Evolutionary conservation across 2,329 filamentous ascomycete species (phyloP).

Genomic region (Sphaerulina musiva): DNA sequence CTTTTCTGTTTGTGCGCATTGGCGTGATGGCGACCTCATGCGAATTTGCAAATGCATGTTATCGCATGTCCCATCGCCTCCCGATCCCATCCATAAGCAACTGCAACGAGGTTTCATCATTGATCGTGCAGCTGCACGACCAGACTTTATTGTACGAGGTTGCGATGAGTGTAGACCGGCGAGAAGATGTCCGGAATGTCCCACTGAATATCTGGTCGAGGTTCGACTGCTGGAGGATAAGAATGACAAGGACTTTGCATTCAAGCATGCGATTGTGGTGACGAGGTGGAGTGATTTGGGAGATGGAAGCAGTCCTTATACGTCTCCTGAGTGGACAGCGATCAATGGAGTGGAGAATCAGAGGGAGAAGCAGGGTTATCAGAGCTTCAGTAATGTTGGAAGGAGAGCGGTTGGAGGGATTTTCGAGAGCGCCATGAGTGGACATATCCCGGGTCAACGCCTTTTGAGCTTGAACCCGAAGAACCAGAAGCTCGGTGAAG

Average conservation of each 20-base stretch:
- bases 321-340: conserved; percentile 51
- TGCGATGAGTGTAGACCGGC: conserved; percentile 54
- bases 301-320: conserved; percentile 45
- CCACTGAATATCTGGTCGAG: conserved; percentile 57
- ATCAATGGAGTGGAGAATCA: conserved; percentile 41
- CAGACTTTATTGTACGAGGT: conserved; percentile 44
- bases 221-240: conserved; percentile 53
- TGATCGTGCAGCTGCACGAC: conserved; percentile 30
- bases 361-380: conserved; percentile 35
- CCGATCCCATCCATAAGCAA: conserved; percentile 40
- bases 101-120: conserved; percentile 36
- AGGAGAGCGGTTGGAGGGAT: conserved; percentile 52
- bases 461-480: conserved; percentile 55
- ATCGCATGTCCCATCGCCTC: conserved; percentile 48
- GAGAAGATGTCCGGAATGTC: conserved; percentile 55
- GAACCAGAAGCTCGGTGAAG: conserved; percentile 48
- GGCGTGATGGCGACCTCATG: conserved; percentile 56
- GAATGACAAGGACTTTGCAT: conserved; percentile 39
- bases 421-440: conserved; percentile 52
- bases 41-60: conserved; percentile 56
- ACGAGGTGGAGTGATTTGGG: conserved; percentile 59
- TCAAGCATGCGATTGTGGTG: conserved; percentile 55
- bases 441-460: conserved; percentile 51
- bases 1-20: conserved; percentile 58
- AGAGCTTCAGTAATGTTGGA: conserved; percentile 50